Percentiles rank a stretch among this genome's conserved stretches.
Conservation (phyloP, 768 basidiomycete species). For the Botryobasidium botryosum region DNA sequence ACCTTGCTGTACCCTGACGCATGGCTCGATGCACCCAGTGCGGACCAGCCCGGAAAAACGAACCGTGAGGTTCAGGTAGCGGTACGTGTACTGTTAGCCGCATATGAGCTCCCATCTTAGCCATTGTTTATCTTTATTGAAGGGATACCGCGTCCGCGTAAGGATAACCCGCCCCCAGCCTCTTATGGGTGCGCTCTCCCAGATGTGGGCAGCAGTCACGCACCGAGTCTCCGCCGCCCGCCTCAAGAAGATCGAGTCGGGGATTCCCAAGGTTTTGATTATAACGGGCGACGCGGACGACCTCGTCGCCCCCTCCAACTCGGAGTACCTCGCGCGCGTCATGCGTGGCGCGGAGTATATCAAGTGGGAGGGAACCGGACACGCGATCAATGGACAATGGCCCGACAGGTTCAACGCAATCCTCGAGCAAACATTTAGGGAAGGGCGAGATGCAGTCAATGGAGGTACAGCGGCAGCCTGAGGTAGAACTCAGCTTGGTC, state of each 20-base stretch:
- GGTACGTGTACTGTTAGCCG: no score
- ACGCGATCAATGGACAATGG: constrained; percentile 39
- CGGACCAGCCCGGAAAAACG: constrained; percentile 40
- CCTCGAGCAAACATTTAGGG: constrained; percentile 37
- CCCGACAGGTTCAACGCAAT: constrained; percentile 34
- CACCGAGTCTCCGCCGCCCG: constrained; percentile 37
- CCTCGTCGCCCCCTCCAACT: constrained; percentile 36
- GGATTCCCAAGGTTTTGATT: constrained; percentile 47
- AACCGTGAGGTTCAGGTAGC: constrained; percentile 43
- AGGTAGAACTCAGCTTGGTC: no score
- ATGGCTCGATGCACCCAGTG: constrained; percentile 41
- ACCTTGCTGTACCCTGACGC: constrained; percentile 39
- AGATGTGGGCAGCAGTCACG: constrained; percentile 50
- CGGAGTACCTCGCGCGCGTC: constrained; percentile 30
- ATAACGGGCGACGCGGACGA: constrained; percentile 54
- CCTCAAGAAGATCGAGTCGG: constrained; percentile 31
- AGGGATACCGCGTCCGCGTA: constrained; percentile 34
- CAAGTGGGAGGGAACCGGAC: constrained; percentile 47
- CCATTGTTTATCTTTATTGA: no score
- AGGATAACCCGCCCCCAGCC: constrained; percentile 39
- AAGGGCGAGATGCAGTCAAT: constrained; percentile 33
- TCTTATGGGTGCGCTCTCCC: constrained; percentile 46
- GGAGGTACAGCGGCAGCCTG: no score
- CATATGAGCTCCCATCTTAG: no score
- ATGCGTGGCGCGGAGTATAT: constrained; percentile 42